Conservation (phyloP, 257 asterid genomes). For the Solanum pinnatisectum region DNA sequence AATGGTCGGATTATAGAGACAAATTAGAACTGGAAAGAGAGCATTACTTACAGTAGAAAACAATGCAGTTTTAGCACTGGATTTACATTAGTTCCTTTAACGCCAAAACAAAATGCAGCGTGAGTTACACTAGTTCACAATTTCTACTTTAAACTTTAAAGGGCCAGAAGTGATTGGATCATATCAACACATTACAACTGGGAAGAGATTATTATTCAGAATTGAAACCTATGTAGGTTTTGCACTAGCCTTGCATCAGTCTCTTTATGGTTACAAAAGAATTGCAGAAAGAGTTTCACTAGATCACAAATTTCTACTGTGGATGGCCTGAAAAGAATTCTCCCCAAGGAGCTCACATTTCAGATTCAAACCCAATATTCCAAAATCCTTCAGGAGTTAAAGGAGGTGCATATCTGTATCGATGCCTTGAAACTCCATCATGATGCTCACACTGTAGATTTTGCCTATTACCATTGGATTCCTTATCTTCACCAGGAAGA, state of each 20-base stretch:
- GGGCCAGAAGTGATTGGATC: background rate
- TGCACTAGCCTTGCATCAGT: background rate
- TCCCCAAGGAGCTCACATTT: conserved; percentile 36
- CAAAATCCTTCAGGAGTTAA: conserved; percentile 95
- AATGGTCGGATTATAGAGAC: background rate
- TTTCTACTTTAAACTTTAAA: background rate
- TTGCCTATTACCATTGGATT: conserved; percentile 23
- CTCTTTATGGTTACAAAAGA: background rate
- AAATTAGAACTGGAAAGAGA: background rate
- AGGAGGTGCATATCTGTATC: conserved; percentile 91
- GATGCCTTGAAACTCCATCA: conserved; percentile 92
- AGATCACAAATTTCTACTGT: background rate
- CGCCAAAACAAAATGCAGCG: background rate
- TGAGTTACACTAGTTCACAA: background rate
- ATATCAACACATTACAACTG: background rate
- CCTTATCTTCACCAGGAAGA: conserved; percentile 41
- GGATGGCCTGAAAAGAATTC: background rate
- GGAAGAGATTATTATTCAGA: background rate
- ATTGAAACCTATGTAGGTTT: background rate
- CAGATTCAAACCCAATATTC: conserved; percentile 93
- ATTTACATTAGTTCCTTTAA: background rate
- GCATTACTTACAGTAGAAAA: background rate
- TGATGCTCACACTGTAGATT: conserved; percentile 80
- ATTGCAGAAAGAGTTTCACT: background rate
- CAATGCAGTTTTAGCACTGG: background rate